These are phyloP conservation scores for Penicillium sp. DNA, from an alignment of 2,329 filamentous ascomycete genomes.

Conservation along the genomic window DNA sequence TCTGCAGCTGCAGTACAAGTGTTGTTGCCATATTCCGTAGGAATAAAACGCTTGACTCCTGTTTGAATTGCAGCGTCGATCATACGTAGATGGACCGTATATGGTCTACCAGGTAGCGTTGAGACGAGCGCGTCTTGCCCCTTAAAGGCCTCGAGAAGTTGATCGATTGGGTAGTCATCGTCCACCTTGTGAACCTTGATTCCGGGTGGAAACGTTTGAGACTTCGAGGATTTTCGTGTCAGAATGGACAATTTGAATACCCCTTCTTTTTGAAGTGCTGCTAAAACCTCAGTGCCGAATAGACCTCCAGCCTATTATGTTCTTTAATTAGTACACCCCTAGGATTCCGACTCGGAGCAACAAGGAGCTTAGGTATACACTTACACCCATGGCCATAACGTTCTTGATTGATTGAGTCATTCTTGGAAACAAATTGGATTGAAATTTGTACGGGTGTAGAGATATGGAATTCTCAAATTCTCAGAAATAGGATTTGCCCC, in stretches of 20 bases:
- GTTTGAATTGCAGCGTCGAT: constrained; percentile 18
- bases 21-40: constrained; percentile 22
- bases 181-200: constrained; percentile 2
- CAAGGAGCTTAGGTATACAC: not conserved
- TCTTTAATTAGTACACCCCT: not conserved
- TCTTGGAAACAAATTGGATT: not conserved
- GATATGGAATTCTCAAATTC: no score
- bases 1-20: constrained; percentile 4
- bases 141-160: constrained; percentile 12
- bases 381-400: constrained; percentile 8
- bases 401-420: constrained; percentile 3
- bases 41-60: constrained; percentile 11
- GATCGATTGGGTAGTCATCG: constrained; percentile 4
- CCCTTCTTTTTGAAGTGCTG: constrained; percentile 1
- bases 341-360: not conserved
- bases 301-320: constrained; percentile 6
- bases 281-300: constrained; percentile 6
- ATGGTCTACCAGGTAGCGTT: constrained; percentile 15
- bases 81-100: constrained; percentile 16
- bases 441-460: no score
- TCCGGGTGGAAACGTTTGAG: not conserved
- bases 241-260: constrained; percentile 9
- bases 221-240: constrained; percentile 2
- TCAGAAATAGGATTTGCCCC: no score
- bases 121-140: constrained; percentile 23